Evolutionary conservation across 2,329 filamentous ascomycete species (phyloP).

Genomic region (Aspergillaceae sp.): DNA sequence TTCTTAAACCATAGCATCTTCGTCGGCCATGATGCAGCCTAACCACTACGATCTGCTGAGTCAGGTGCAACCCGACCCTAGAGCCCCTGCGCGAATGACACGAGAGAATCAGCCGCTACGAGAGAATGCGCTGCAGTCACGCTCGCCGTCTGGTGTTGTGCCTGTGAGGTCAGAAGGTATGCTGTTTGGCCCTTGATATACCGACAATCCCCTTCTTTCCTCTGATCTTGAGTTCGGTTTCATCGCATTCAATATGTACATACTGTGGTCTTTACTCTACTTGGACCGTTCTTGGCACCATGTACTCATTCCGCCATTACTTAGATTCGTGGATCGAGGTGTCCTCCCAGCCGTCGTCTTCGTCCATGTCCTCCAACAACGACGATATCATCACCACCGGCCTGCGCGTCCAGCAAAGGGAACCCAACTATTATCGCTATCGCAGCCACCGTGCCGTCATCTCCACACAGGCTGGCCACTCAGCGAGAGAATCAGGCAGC

Average conservation of each 20-base stretch:
- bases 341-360: conserved; percentile 84
- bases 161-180: conserved; percentile 38
- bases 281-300: conserved; percentile 7
- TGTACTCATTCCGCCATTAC: conserved; percentile 40
- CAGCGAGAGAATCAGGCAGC: conserved; percentile 47
- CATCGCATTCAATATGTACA: conserved; percentile 9
- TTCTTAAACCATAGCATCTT: background rate
- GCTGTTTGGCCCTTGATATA: conserved; percentile 11
- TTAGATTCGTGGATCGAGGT: conserved; percentile 96
- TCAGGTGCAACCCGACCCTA: conserved; percentile 26
- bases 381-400: conserved; percentile 91
- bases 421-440: conserved; percentile 32
- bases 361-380: conserved; percentile 69
- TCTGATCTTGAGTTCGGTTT: conserved; percentile 2
- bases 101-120: conserved; percentile 25
- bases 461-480: conserved; percentile 33
- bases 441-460: conserved; percentile 36
- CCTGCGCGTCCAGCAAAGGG: conserved; percentile 61
- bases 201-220: background rate
- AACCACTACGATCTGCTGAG: conserved; percentile 31
- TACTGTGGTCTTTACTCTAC: conserved; percentile 1
- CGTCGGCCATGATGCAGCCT: conserved; percentile 27
- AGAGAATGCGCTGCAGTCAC: conserved; percentile 26
- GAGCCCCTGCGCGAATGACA: conserved; percentile 22
- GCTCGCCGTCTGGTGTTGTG: conserved; percentile 24